A percentile compares a stretch with the other conserved stretches of the same genome.
Evolutionary conservation across 2,329 filamentous ascomycete genomes (phyloP).

Genomic region (Juglanconis sp.): DNA sequence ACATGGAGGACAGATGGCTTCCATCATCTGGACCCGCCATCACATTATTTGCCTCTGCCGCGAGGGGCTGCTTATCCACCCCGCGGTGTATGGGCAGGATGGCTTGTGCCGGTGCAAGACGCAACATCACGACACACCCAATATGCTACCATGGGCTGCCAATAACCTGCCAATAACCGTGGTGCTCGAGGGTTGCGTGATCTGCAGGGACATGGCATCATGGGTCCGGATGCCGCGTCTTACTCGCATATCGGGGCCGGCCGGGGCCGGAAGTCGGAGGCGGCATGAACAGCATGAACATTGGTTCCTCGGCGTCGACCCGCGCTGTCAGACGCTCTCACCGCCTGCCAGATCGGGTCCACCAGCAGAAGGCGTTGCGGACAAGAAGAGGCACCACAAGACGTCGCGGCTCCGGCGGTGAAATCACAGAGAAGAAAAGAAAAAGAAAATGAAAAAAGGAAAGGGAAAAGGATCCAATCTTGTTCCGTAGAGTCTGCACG

Average conservation of each 20-base stretch:
- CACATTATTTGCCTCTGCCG: not conserved
- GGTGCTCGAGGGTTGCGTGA: constrained; percentile 5
- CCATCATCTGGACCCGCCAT: constrained; percentile 1
- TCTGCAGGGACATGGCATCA: constrained; percentile 11
- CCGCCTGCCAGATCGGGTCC: too few relatives aligned
- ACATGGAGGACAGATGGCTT: not conserved
- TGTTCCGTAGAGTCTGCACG: too few relatives aligned
- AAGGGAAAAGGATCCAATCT: too few relatives aligned
- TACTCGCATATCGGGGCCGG: not conserved
- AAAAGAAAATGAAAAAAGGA: too few relatives aligned
- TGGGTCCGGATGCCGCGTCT: not conserved
- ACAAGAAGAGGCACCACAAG: too few relatives aligned
- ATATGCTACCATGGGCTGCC: not conserved
- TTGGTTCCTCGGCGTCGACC: too few relatives aligned
- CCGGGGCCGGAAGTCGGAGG: not conserved
- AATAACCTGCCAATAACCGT: not conserved
- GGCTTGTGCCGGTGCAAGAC: not conserved
- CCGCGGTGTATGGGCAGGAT: not conserved
- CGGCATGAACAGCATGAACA: too few relatives aligned
- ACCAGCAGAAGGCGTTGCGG: too few relatives aligned
- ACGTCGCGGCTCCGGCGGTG: too few relatives aligned
- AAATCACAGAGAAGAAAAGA: too few relatives aligned
- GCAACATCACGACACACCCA: not conserved
- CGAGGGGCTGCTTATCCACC: not conserved
- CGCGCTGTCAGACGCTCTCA: too few relatives aligned